phyloP scores from a whole-genome alignment of 2,329 filamentous ascomycete species.

The Colletotrichum orchidophilum region DNA sequence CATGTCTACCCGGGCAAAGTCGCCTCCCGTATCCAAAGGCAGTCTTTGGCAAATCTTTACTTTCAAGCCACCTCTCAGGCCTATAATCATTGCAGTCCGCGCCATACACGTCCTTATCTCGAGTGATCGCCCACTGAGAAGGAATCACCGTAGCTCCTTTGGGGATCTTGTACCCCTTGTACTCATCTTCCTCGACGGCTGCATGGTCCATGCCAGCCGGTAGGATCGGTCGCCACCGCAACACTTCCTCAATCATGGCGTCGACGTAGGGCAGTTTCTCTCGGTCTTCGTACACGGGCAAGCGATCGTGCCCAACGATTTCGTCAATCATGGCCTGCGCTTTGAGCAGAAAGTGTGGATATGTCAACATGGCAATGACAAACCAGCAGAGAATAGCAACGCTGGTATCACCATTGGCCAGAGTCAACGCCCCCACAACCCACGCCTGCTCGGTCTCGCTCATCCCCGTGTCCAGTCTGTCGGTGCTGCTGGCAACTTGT shows the following conservation, averaged over 20 bases:
- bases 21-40: slow-evolving; percentile 54
- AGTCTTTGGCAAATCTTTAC: slow-evolving; percentile 21
- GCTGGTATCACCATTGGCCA: slow-evolving; percentile 9
- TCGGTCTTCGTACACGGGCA: slow-evolving; percentile 40
- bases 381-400: slow-evolving; percentile 37
- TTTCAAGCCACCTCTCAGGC: slow-evolving; percentile 58
- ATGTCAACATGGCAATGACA: slow-evolving; percentile 41
- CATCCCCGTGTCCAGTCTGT: neutral
- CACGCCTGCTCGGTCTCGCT: neutral
- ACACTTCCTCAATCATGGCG: slow-evolving; percentile 42
- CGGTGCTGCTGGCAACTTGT: neutral
- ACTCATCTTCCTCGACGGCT: slow-evolving; percentile 43
- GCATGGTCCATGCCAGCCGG: slow-evolving; percentile 49
- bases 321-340: slow-evolving; percentile 52
- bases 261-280: slow-evolving; percentile 41
- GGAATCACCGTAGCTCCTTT: slow-evolving; percentile 47
- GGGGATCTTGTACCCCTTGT: slow-evolving; percentile 41
- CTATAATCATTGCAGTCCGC: slow-evolving; percentile 53
- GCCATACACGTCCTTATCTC: slow-evolving; percentile 54
- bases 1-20: slow-evolving; percentile 54
- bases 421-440: neutral
- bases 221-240: slow-evolving; percentile 43
- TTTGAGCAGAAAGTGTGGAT: slow-evolving; percentile 39
- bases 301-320: slow-evolving; percentile 43
- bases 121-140: slow-evolving; percentile 50